Conservation (phyloP, 805 yeast species). For the Myxozyma lipomycoides region DNA sequence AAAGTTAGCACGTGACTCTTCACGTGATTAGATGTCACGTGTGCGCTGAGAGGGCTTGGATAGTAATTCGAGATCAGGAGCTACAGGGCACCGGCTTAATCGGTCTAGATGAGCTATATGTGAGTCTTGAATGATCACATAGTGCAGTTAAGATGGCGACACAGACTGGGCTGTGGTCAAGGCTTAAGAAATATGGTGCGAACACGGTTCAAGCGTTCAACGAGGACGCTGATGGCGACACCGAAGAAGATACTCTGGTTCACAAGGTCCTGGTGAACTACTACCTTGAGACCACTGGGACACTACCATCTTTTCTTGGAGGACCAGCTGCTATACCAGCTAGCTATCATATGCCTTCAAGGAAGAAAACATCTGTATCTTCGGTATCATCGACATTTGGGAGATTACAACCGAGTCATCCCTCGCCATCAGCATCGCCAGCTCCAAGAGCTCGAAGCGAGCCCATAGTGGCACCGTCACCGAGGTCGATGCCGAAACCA, state of each 20-base stretch:
- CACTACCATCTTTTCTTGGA: slow-evolving; percentile 21
- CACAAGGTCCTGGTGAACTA: slow-evolving; percentile 22
- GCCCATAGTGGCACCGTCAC: not conserved
- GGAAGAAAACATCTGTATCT: not conserved
- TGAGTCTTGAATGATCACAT: too few relatives aligned
- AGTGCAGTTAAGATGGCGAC: too few relatives aligned
- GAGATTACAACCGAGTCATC: not conserved
- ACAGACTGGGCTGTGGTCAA: slow-evolving; percentile 15
- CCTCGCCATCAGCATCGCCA: not conserved
- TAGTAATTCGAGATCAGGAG: too few relatives aligned
- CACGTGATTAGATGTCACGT: too few relatives aligned
- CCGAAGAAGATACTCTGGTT: slow-evolving; percentile 24
- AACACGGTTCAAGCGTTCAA: slow-evolving; percentile 7
- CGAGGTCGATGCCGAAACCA: slow-evolving; percentile 12
- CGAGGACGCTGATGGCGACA: slow-evolving; percentile 24
- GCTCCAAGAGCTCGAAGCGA: not conserved
- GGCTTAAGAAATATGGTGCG: slow-evolving; percentile 16
- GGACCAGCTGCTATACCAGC: slow-evolving; percentile 9
- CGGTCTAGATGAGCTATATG: too few relatives aligned
- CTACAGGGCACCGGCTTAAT: too few relatives aligned
- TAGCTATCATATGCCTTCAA: not conserved
- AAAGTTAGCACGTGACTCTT: too few relatives aligned
- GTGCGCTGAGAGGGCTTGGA: too few relatives aligned
- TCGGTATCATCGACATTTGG: not conserved
- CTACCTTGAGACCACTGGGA: slow-evolving; percentile 13